These are phyloP conservation scores for Nitzschia sp. DNA, from an alignment of 108 stramenopile genomes.

Conservation along the genomic window DNA sequence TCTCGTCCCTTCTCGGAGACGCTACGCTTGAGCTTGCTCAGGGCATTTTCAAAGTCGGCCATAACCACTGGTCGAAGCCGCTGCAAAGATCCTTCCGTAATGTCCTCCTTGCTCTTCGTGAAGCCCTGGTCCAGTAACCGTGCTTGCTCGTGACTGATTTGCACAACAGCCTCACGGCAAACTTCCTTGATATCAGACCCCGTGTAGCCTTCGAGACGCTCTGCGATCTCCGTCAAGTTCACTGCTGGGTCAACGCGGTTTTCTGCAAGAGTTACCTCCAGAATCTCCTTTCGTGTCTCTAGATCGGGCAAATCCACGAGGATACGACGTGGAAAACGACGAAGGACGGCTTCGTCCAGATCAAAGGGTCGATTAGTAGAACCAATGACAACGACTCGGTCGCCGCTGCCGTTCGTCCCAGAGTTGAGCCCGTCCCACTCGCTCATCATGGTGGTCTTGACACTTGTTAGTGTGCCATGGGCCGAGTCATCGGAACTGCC, in stretches of 20 bases:
- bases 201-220: conserved; percentile 93
- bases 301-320: conserved; percentile 96
- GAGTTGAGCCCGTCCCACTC: conserved; percentile 98
- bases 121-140: conserved; percentile 76
- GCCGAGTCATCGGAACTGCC: conserved; percentile 94
- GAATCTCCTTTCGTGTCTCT: conserved; percentile 87
- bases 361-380: conserved; percentile 97
- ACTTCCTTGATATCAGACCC: conserved; percentile 97
- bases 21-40: conserved; percentile 90
- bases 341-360: conserved; percentile 95
- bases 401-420: conserved; percentile 87
- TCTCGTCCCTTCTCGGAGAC: conserved; percentile 95
- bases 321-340: conserved; percentile 94
- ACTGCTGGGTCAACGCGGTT: conserved; percentile 83
- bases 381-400: conserved; percentile 95
- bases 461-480: conserved; percentile 96
- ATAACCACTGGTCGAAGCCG: conserved; percentile 89
- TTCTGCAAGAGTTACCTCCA: conserved; percentile 89
- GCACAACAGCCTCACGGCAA: conserved; percentile 94
- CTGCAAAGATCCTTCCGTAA: conserved; percentile 62
- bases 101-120: conserved; percentile 36
- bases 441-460: conserved; percentile 96
- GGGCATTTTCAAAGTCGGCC: conserved; percentile 87
- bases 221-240: conserved; percentile 89
- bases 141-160: conserved; percentile 96